phyloP scores from a whole-genome alignment of 2,329 filamentous ascomycete species.

The Trichoderma koningii region DNA sequence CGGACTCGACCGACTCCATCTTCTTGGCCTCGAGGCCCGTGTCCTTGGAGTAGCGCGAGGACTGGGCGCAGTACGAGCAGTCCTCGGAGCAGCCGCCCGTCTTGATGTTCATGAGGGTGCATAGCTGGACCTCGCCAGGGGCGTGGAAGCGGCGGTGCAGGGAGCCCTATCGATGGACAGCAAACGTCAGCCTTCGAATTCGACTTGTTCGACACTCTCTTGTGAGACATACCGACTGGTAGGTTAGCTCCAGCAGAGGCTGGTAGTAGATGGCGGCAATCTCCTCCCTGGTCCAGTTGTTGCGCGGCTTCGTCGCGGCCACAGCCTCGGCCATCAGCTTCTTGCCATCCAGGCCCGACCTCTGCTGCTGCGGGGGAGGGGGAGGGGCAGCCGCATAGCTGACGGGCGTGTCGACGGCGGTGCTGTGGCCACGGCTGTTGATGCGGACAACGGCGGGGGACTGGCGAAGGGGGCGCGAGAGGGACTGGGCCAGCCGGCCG shows the following conservation, averaged over 20 bases:
- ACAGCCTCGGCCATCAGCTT: constrained; percentile 55
- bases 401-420: constrained; percentile 24
- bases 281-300: constrained; percentile 79
- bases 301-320: constrained; percentile 61
- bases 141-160: constrained; percentile 85
- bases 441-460: constrained; percentile 16
- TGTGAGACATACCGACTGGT: constrained; percentile 62
- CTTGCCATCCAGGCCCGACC: constrained; percentile 31
- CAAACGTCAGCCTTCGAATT: background rate
- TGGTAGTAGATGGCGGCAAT: constrained; percentile 80
- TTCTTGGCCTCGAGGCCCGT: constrained; percentile 79
- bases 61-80: constrained; percentile 91
- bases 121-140: constrained; percentile 82
- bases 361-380: constrained; percentile 23
- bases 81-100: constrained; percentile 90
- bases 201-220: background rate
- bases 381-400: constrained; percentile 21
- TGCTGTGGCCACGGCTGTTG: constrained; percentile 24
- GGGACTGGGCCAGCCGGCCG: constrained; percentile 18
- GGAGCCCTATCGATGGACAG: constrained; percentile 55
- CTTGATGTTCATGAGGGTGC: constrained; percentile 96
- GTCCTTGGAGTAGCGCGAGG: constrained; percentile 74
- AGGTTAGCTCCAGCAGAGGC: constrained; percentile 76
- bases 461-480: background rate
- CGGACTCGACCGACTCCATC: constrained; percentile 76